Conservation (phyloP, 1,139 yeast species). For the Meyerozyma athensensis region DNA sequence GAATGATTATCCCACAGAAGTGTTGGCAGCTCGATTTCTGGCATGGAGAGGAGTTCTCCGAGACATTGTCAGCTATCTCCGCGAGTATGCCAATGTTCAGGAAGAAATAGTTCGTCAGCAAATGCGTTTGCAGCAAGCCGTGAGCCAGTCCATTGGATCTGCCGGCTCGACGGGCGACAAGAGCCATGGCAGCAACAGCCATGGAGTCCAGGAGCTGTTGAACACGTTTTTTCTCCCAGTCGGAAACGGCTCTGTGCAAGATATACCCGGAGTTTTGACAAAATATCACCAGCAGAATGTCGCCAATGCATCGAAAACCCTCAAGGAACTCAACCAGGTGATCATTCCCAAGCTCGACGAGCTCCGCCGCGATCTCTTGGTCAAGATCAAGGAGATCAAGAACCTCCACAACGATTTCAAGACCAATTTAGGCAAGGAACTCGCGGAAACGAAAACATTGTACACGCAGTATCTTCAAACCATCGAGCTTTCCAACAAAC, state of each 20-base stretch:
- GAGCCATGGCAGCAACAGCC: conserved; percentile 6
- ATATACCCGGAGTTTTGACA: conserved; percentile 68
- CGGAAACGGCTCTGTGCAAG: conserved; percentile 81
- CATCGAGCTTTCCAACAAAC: conserved; percentile 31
- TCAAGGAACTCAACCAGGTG: conserved; percentile 63
- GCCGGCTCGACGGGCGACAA: conserved; percentile 14
- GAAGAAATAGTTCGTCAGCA: conserved; percentile 87
- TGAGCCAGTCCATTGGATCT: conserved; percentile 27
- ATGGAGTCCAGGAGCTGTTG: conserved; percentile 32
- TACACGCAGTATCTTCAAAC: conserved; percentile 45
- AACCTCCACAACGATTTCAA: conserved; percentile 79
- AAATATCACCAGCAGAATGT: conserved; percentile 75
- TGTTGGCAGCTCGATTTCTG: conserved; percentile 74
- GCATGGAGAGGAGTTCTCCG: conserved; percentile 83
- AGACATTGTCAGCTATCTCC: conserved; percentile 67
- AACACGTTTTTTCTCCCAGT: conserved; percentile 59
- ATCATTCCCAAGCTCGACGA: conserved; percentile 85
- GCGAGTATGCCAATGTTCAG: conserved; percentile 78
- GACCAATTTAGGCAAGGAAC: conserved; percentile 65
- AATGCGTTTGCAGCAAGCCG: conserved; percentile 74
- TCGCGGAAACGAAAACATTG: conserved; percentile 54
- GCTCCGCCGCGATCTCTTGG: conserved; percentile 71
- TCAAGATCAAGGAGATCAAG: conserved; percentile 80
- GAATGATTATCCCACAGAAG: conserved; percentile 65
- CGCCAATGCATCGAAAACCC: conserved; percentile 56